Evolutionary conservation across 2,329 filamentous ascomycete genomes (phyloP), one percentile per base, ranked within the genome.

Genomic region (Chalara sp.): DNA sequence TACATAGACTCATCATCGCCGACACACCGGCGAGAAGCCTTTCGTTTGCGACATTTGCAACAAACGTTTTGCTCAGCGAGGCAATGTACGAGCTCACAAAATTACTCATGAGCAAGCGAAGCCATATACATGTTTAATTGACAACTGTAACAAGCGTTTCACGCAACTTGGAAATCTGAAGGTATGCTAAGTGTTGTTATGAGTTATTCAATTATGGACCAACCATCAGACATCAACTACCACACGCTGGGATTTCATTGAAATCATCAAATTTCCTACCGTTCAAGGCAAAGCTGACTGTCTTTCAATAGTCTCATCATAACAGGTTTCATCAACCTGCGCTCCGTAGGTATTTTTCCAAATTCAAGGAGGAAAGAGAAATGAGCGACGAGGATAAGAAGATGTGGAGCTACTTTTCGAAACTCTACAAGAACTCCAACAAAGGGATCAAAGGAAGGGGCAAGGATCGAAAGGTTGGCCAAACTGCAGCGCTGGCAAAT

Each of bases 371-470:
- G 21, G 21, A 21, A 21, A 21, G 21, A 21, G 21, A 21, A 21
- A 80, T 91, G n/a, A 73, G 78, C 0, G 76, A 83, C 37, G 68
- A 71, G 11, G 89, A 96, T 61, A 83, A 80, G 54, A 84, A 89
- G 53, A 74, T 96, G 47, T 89, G 87, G 74, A 80, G 86, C 59
- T 95, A 96, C 70, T 93, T 97, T 65, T 79, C 84, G 4, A 78
- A 78, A 1, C 76, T 96, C n/a, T 96, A 96, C 77, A 96, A 95
- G 74, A 95, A 97, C 71, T 91, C 87, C 71, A 97, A 97, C 78
- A 96, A 96, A 69, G 93, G 93, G 1, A 96, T 97, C 74, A 97
- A 96, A 70, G 93, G 93, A 8, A 83, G 93, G 44, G 93, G 93
- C 42, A 93, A 92, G 65, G 87, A 91, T 60, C 78, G 89, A 51